These are phyloP conservation scores for Veloporphyrellus conicus DNA, from an alignment of 1,284 basidiomycete species.

Conservation along the genomic window DNA sequence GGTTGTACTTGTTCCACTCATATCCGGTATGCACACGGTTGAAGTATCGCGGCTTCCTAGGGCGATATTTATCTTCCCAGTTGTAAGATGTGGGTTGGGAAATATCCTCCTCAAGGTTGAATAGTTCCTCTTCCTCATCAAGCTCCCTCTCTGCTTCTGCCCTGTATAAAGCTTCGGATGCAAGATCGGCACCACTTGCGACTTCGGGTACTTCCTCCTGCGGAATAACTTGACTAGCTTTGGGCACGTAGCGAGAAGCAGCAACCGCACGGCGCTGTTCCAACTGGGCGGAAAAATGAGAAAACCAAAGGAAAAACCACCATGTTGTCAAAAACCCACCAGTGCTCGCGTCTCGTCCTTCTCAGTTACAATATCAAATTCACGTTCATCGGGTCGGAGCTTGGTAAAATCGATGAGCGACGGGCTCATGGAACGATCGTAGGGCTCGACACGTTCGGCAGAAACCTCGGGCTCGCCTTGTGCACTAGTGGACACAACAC, in stretches of 20 bases:
- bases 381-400: constrained; percentile 70
- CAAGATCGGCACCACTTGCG: constrained; percentile 69
- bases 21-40: constrained; percentile 99
- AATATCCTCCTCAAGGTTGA: constrained; percentile 86
- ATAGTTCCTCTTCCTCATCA: constrained; percentile 92
- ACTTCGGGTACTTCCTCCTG: constrained; percentile 49
- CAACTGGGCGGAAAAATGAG: constrained; percentile 46
- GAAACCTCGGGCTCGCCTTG: constrained; percentile 42
- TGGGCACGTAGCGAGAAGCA: constrained; percentile 80
- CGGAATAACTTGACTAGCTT: constrained; percentile 50
- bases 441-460: constrained; percentile 66
- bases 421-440: constrained; percentile 83
- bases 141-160: constrained; percentile 87
- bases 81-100: constrained; percentile 81
- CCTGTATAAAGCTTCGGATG: constrained; percentile 80
- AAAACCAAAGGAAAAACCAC: constrained; percentile 1
- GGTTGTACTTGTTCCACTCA: constrained; percentile 99
- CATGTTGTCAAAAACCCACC: constrained; percentile 44
- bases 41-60: constrained; percentile 98
- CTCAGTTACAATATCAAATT: constrained; percentile 71
- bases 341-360: constrained; percentile 62
- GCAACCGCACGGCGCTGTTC: constrained; percentile 74
- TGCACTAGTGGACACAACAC: constrained; percentile 31
- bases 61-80: constrained; percentile 98
- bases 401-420: constrained; percentile 63